phyloP scores from a whole-genome alignment of 495 filamentous ascomycete species.

The Rhizodiscina lignyota region DNA sequence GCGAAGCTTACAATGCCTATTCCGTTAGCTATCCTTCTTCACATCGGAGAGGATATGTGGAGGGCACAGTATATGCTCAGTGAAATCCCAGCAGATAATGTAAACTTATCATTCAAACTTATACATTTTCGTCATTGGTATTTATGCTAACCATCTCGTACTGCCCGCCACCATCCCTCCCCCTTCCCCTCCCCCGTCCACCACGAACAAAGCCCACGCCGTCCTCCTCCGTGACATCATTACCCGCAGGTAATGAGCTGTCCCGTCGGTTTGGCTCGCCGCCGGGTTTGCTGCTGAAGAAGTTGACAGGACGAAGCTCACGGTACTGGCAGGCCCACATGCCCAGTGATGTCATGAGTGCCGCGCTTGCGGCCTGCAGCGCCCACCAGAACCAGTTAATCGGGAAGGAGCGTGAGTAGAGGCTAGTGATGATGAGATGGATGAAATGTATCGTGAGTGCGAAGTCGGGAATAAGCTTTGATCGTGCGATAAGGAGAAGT shows the following conservation, averaged over 20 bases:
- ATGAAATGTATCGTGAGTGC: constrained; percentile 75
- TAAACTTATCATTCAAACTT: too few relatives aligned
- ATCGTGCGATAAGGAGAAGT: constrained; percentile 63
- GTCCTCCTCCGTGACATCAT: constrained; percentile 22
- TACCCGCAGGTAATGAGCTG: constrained; percentile 12
- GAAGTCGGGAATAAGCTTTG: constrained; percentile 88
- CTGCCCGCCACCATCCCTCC: constrained; percentile 43
- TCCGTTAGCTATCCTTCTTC: too few relatives aligned
- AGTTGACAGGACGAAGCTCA: constrained; percentile 75
- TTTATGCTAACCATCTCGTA: constrained; percentile 72
- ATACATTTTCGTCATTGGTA: constrained; percentile 19
- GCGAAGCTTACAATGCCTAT: too few relatives aligned
- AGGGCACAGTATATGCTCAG: too few relatives aligned
- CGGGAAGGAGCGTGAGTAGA: constrained; percentile 64
- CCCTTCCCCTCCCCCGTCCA: constrained; percentile 29
- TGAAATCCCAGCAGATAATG: too few relatives aligned
- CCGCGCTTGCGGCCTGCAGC: constrained; percentile 50
- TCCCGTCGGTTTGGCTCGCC: constrained; percentile 26
- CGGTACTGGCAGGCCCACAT: constrained; percentile 86
- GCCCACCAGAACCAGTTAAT: constrained; percentile 74
- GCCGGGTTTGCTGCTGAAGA: too few relatives aligned
- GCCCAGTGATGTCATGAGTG: constrained; percentile 52
- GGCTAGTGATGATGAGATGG: constrained; percentile 57
- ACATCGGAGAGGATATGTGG: too few relatives aligned
- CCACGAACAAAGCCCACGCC: constrained; percentile 34